Evolutionary conservation across 805 yeast species (phyloP), one percentile per base, ranked within the genome.

Genomic region (Saccharomycopsis guyanensis): DNA sequence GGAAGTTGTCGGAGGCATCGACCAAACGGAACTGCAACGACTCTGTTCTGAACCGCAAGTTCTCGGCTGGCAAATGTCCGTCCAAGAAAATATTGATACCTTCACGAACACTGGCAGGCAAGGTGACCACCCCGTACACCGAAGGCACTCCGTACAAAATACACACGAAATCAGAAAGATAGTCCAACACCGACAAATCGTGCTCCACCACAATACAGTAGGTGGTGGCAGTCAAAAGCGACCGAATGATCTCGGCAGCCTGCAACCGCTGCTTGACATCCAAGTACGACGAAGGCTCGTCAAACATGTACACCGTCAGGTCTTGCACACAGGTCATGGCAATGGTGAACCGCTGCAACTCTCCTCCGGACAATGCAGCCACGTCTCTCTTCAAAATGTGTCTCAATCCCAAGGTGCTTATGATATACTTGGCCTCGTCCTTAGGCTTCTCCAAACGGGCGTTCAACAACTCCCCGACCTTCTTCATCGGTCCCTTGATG

Each of bases 191-290:
- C 3, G 97, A 89, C 69, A 93, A 75, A 77, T 93, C 99, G 73
- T 93, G 99, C 75, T 93, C 99, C 52, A 93, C 99, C 65, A 91
- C 89, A 60, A 93, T 93, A 55, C 93, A 93, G 61, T 91, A 93
- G 24, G 76, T 73, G 40, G 88, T 77, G 40, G 91, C 77, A 48
- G 68, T 73, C 59, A 93, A 72, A 55, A 93, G 70, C 16, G 93
- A 80, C 69, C 99, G 82, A 58, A 93, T 93, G 61, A 87, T 83
- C 65, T 79, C 80, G 49, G 98, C 99, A 47, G 99, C 98, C 59
- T 93, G 85, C 67, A 93, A 78, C 79, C 98, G 91, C 71, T 93
- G 98, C 70, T 93, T 93, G 56, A 93, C 97, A 76, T 93, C 98
- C 66, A 93, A 72, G 69, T 93, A 93, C 8, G 98, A 93, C 16